These are phyloP conservation scores for Ehretia macrophylla DNA, from an alignment of 257 asterid species.

Conservation along the genomic window DNA sequence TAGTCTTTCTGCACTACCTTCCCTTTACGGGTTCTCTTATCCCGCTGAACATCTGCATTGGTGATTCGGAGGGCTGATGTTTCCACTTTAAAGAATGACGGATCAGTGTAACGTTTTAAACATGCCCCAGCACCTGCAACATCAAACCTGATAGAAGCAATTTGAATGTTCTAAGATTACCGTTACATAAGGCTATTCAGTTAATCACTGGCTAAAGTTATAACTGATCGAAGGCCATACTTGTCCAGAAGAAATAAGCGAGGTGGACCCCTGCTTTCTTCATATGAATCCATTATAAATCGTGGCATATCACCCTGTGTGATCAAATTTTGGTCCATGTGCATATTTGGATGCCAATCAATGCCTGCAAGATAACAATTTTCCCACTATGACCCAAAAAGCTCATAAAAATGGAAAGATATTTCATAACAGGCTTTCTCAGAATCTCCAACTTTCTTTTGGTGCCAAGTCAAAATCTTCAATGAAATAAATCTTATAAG, in stretches of 20 bases:
- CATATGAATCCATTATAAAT: slow-evolving; percentile 91
- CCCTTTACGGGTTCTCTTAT: slow-evolving; percentile 71
- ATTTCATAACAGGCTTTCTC: background rate
- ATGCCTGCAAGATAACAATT: slow-evolving; percentile 46
- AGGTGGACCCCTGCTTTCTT: slow-evolving; percentile 98
- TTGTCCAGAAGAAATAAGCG: slow-evolving; percentile 94
- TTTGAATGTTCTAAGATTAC: slow-evolving; percentile 1
- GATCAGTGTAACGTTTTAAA: slow-evolving; percentile 92
- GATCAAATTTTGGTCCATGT: slow-evolving; percentile 55
- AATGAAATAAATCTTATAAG: no score
- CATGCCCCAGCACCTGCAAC: slow-evolving; percentile 99
- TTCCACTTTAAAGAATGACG: slow-evolving; percentile 77
- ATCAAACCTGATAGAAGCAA: slow-evolving; percentile 61
- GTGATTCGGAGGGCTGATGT: slow-evolving; percentile 29
- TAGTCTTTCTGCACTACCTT: slow-evolving; percentile 44
- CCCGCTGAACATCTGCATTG: slow-evolving; percentile 51
- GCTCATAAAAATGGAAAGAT: background rate
- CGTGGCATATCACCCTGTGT: slow-evolving; percentile 86
- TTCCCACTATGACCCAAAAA: background rate
- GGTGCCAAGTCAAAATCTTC: background rate
- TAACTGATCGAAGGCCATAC: slow-evolving; percentile 35
- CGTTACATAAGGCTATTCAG: background rate
- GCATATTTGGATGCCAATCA: slow-evolving; percentile 83
- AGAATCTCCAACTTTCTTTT: background rate
- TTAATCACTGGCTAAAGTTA: background rate